Base-by-base conservation (phyloP, 2,329 filamentous ascomycete species). In the Tricladium varicosporioides region DNA sequence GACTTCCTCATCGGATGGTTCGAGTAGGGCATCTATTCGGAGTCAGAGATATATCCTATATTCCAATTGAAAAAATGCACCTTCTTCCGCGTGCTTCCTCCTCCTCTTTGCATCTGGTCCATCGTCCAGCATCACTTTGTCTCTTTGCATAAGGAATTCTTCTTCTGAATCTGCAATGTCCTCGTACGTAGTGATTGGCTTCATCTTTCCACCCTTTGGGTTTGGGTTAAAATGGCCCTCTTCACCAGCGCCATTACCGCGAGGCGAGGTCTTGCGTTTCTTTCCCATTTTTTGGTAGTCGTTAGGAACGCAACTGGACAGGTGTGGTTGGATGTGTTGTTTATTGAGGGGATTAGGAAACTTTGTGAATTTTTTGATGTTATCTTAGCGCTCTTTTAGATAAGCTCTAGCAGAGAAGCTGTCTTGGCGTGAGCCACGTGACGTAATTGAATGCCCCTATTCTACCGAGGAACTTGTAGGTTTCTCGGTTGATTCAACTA, bases 131-230 rank as follows among this genome's bases (percentile, higher is more conserved):
- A 93, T 74, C 61, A 99, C 86, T 69, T 90, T 88, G 74, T 99
- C 94, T 63, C 89, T 84, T 62, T 92, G 88, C 58, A 92, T 79
- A 68, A 93, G 91, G 72, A 96, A 96, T 71, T 96, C 91, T 72
- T 99, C 94, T 72, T 96, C 91, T 1, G 92, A 95, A 71, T 97
- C 88, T 63, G 92, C 91, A 65, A 99, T 87, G 74, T 96, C 91
- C 73, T 93, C 86, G 72, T 82, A 93, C 2, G 83, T 86, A 2
- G 63, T 65, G 13, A 67, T 65, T 15, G 64, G 59, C 4, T 53
- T 59, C 15, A 67, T 56, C 50, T 62, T 67, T 4, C 64, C 65
- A 9, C 62, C 62, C 58, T 46, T 59, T 61, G 1, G 58, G 27
- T 59, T 61, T 0, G 58, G 27, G 15, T 65, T 59, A 16, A 56